Conservation (phyloP, 495 filamentous ascomycete genomes). For the Aspergillus cavernicola region DNA sequence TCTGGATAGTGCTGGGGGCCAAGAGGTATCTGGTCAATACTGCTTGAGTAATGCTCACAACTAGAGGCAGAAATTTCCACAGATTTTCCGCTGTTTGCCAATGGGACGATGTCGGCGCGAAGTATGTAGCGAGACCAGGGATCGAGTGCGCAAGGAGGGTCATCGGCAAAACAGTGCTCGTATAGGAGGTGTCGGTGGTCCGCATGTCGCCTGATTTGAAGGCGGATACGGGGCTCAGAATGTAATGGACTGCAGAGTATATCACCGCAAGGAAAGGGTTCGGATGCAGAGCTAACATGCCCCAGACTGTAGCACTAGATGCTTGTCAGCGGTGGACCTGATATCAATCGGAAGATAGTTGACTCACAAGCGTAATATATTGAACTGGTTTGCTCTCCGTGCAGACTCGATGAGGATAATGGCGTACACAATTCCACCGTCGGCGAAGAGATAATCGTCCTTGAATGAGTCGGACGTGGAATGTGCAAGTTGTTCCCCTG, state of each 20-base stretch:
- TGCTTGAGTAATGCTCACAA: too few species aligned
- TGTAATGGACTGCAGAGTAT: not conserved
- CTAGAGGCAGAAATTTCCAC: not conserved
- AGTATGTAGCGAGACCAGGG: too few species aligned
- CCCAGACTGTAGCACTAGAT: not conserved
- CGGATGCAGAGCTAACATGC: not conserved
- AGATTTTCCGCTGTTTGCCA: not conserved
- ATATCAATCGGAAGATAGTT: not conserved
- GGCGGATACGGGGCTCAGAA: not conserved
- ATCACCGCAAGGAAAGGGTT: not conserved
- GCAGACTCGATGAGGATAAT: not conserved
- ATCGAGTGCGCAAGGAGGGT: not conserved
- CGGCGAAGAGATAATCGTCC: not conserved
- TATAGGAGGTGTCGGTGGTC: not conserved
- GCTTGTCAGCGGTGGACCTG: too few species aligned
- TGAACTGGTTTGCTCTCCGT: not conserved
- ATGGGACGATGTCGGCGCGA: not conserved
- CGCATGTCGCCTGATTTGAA: not conserved
- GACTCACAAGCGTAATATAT: not conserved
- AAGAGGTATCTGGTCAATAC: too few species aligned
- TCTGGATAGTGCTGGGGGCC: not conserved
- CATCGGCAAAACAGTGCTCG: not conserved
- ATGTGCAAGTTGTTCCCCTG: too few species aligned
- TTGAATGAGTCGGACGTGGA: too few species aligned
- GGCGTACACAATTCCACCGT: not conserved